Base-by-base conservation (phyloP, 768 basidiomycete species). In the Hydnomerulius pinastri region DNA sequence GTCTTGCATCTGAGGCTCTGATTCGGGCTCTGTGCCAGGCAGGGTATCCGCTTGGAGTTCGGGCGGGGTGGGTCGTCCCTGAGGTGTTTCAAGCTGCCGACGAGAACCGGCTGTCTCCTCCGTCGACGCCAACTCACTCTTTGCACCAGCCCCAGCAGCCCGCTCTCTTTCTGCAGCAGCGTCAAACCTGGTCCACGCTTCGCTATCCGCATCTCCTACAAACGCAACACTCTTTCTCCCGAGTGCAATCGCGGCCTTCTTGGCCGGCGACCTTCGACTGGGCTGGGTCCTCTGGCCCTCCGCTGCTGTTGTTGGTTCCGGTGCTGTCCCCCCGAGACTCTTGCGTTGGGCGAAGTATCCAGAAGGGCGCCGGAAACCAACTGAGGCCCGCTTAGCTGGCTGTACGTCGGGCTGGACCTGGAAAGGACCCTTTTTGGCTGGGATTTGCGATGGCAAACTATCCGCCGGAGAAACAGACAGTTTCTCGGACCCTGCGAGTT, bases 321-420 rank as follows among this genome's bases (percentile, higher is more conserved):
- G 53, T 18, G 54, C 46, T 25, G 50, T 36, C 6, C 57, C 70
- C 2, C 71, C 69, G 12, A 89, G 56, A 65, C 88, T 90, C 68
- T 83, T 87, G 52, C 87, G 73, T 52, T 82, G 81, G 6, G 85
- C 79, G 56, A 86, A 83, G 63, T 89, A 88, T 3, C 84, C 86
- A 0, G 86, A 85, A 3, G 85, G 85, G 9, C 84, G 74, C 24
- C 85, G 72, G 35, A 83, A 66, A 23, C 72, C 68, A 54, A 71
- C 65, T 3, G 75, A 73, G 2, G 71, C 51, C 8, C 71, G 74
- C 28, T 59, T 69, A 32, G 35, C 55, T 17, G 43, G 43, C 4
- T 45, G 51, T 29, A 48, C 53, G 6, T 43, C 25, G 33, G 30
- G 25, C 15, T 38, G 44, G 15, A 62, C 54, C 41, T 74, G 71